Evolutionary conservation across 2,329 filamentous ascomycete genomes (phyloP).

Genomic region (Cordyceps cicadae): DNA sequence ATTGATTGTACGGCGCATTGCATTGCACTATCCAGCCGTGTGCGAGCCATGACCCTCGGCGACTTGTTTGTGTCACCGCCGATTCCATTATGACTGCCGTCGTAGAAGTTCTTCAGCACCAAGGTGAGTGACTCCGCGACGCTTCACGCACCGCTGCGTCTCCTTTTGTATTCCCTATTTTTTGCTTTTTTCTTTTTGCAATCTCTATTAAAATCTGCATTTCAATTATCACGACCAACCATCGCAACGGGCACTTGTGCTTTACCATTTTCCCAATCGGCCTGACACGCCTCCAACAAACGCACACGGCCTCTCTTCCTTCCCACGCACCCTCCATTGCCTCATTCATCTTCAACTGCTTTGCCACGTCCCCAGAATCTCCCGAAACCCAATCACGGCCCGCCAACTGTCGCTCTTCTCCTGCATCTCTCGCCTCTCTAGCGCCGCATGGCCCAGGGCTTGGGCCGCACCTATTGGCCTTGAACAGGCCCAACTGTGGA

Average conservation of each 20-base stretch:
- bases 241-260: not conserved
- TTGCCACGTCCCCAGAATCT: not conserved
- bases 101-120: slow-evolving; percentile 3
- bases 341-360: not conserved
- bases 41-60: slow-evolving; percentile 6
- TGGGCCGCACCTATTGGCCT: slow-evolving; percentile 10
- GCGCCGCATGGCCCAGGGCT: slow-evolving; percentile 11
- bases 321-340: not conserved
- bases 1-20: too few species aligned
- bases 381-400: slow-evolving; percentile 24
- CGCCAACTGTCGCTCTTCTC: slow-evolving; percentile 26
- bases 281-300: too few species aligned
- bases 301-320: not conserved
- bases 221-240: not conserved
- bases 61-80: not conserved
- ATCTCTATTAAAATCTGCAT: not conserved
- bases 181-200: not conserved
- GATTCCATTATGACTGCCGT: slow-evolving; percentile 7
- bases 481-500: slow-evolving; percentile 8
- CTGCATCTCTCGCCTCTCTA: slow-evolving; percentile 11
- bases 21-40: not conserved
- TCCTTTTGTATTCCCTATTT: not conserved
- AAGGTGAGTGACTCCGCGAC: slow-evolving; percentile 1
- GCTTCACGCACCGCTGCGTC: not conserved
- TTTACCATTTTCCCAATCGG: not conserved